Conservation (phyloP, 2,329 filamentous ascomycete species). For the Metarhizium guizhouense region DNA sequence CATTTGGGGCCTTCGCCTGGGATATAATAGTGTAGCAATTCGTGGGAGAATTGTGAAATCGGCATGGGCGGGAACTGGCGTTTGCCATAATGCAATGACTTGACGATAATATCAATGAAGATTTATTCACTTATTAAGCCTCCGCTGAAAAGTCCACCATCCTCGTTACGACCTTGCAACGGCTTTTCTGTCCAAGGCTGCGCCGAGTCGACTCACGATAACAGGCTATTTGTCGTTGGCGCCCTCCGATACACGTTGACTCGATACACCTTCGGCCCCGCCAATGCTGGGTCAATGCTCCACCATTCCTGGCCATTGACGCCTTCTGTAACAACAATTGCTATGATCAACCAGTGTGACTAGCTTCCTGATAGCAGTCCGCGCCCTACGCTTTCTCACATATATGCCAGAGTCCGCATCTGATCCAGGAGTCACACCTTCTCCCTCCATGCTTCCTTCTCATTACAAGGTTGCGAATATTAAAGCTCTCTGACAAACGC, state of each 20-base stretch:
- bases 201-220: neutral
- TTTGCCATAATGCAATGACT: neutral
- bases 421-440: neutral
- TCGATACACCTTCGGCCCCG: neutral
- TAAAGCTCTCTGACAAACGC: neutral
- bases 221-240: neutral
- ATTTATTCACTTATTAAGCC: neutral
- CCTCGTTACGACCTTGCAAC: too few species aligned
- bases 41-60: neutral
- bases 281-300: neutral
- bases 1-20: neutral
- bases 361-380: neutral
- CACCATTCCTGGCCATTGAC: neutral
- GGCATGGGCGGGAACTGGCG: neutral
- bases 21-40: neutral
- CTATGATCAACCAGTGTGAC: neutral
- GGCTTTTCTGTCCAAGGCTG: too few species aligned
- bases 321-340: neutral
- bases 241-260: neutral
- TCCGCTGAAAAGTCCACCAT: neutral
- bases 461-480: neutral
- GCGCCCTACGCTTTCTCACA: neutral
- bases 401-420: neutral
- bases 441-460: neutral
- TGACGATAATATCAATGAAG: slow-evolving; percentile 1